These are phyloP conservation scores for Casuarina equisetifolia DNA, from an alignment of 306 rosid genomes.

Conservation along the genomic window DNA sequence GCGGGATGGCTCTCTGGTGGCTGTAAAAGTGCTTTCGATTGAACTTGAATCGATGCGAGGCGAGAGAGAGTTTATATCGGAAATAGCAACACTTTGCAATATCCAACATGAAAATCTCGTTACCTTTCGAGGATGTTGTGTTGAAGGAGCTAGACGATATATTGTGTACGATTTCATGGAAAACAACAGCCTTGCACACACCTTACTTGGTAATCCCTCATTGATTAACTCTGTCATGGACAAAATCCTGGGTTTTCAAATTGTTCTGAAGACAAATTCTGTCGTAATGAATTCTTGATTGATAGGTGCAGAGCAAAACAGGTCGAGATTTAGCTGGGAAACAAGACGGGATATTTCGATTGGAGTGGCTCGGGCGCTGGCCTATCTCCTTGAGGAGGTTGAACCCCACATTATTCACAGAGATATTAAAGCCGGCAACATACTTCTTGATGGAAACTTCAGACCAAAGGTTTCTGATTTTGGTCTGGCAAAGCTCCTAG, in stretches of 20 bases:
- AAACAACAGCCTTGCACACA: slow-evolving; percentile 68
- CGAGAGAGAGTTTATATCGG: slow-evolving; percentile 80
- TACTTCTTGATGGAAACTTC: slow-evolving; percentile 69
- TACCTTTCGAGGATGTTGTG: slow-evolving; percentile 70
- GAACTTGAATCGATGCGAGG: slow-evolving; percentile 87
- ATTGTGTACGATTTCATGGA: slow-evolving; percentile 90
- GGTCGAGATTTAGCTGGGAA: slow-evolving; percentile 67
- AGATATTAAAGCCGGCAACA: slow-evolving; percentile 83
- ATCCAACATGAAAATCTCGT: slow-evolving; percentile 79
- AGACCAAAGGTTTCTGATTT: slow-evolving; percentile 78
- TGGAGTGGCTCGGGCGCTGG: slow-evolving; percentile 80
- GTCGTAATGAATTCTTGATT: slow-evolving; percentile 21
- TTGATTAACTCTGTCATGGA: neutral
- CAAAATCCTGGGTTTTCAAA: neutral
- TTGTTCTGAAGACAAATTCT: too few species aligned
- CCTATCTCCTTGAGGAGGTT: slow-evolving; percentile 72
- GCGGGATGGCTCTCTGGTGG: slow-evolving; percentile 60
- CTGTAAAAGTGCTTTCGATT: slow-evolving; percentile 71
- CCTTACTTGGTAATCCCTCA: slow-evolving; percentile 55
- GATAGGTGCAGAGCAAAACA: slow-evolving; percentile 59
- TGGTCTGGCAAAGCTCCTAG: slow-evolving; percentile 69
- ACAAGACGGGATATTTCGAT: slow-evolving; percentile 51
- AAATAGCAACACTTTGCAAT: slow-evolving; percentile 70
- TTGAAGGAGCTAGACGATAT: slow-evolving; percentile 71
- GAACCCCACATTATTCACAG: slow-evolving; percentile 77